Evolutionary conservation across 495 filamentous ascomycete genomes (phyloP), one percentile per base, ranked within the genome.

Genomic region (Daldinia childiae): DNA sequence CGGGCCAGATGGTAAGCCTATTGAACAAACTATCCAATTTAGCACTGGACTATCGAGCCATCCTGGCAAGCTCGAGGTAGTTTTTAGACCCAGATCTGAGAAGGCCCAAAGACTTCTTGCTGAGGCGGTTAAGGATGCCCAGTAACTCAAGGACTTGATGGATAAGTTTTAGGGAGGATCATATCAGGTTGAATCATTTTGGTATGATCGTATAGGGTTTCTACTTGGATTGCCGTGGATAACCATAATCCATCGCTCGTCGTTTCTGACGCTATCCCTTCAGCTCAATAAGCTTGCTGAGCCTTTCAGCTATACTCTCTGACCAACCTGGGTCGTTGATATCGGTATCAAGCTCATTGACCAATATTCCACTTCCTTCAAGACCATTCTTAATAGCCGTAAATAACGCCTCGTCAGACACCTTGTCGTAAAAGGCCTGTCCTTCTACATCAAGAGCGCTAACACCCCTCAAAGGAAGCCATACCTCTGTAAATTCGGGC

Each of bases 391-490:
- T 78, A n/a, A 90, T 54, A 0, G 83, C 74, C 3, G 66, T 62
- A 57, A 87, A 88, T 14, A 84, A 64, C 3, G 71, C 78, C 5
- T 58, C 72, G 45, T 84, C 82, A 5, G 77, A 79, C 26, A 72
- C 57, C 15, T 50, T 60, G 55, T 84, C 79, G 56, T 79, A 69
- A 56, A 79, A 84, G 0, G 71, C 62, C 27, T 76, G 78, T 14
- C 81, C 81, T 11, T 73, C 27, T 1, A 72, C 68, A 0, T 78
- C 76, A 26, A 84, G 76, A 43, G 77, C 75, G 61, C 81, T 83
- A 32, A 81, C 61, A 0, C 82, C 89, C 7, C 84, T 85, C 19
- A 71, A 77, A 0, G 90, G 90, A 29, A 92, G 68, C 72, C 88
- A 82, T 0, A 92, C 81, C 57, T 85, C 78, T 0, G 88, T 83